Base-by-base conservation (phyloP, 805 yeast genomes). In the Zygosaccharomyces bailii region DNA sequence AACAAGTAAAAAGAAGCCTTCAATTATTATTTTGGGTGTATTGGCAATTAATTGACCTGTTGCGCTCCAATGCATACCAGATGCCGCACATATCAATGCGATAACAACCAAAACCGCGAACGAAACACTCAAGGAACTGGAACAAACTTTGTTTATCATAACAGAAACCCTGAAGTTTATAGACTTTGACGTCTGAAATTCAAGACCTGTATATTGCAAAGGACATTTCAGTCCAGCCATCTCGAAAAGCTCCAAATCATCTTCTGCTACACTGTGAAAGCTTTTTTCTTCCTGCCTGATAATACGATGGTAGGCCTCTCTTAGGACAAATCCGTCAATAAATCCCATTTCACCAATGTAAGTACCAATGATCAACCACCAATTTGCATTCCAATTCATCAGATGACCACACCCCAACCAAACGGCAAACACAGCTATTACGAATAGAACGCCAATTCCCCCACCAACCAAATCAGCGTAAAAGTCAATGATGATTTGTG, bases 301-400 rank as follows among this genome's bases (percentile, higher is more conserved):
- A 23, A 59, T 57, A 21, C 68, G 55, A 35, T 56, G 60, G 35
- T 66, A 70, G n/a, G 64, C 68, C 41, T 69, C 65, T 53, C 76
- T 59, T 29, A 71, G 53, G 30, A 66, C 68, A 48, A 68, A 72
- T 2, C 75, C 74, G 48, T 71, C 75, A 36, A 67, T 40, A 48
- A 69, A 71, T 1, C 75, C 75, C 34, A 71, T 58, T 17, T 72
- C 56, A 14, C 76, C 76, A 0, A 75, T 68, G 47, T 72, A 71
- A 2, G 76, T 70, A 39, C 76, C 76, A 48, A 70, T 71, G 32
- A 72, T 69, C 34, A 71, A 54, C 74, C 74, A 71, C 76, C 75
- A 71, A 44, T 69, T 59, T 36, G 59, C 64, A 50, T 51, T 51
- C 66, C 67, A 72, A 23, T 53, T 20, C 68, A 71, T 59, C 13